A percentile compares a stretch with the other conserved stretches of the same genome.
These are phyloP conservation scores for Psilocybe sp. DNA, from an alignment of 768 basidiomycete species.

Conservation along the genomic window DNA sequence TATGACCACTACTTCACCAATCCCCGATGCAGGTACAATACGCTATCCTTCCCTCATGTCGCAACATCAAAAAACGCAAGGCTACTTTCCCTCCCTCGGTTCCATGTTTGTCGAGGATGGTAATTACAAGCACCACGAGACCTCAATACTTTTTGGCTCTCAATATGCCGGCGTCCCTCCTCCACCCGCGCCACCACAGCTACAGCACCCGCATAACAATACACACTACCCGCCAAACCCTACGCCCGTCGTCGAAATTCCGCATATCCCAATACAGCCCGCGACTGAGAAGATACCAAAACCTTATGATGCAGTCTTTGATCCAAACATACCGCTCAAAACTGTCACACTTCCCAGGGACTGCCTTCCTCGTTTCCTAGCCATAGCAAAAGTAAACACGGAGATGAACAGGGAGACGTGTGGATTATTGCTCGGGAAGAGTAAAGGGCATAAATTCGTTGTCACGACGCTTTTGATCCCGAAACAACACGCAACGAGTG, in stretches of 20 bases:
- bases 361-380: constrained; percentile 72
- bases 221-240: constrained; percentile 1
- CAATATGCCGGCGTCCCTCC: constrained; percentile 15
- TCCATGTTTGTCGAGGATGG: constrained; percentile 61
- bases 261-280: constrained; percentile 6
- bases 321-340: constrained; percentile 44
- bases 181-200: constrained; percentile 6
- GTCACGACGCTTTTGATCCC: constrained; percentile 87
- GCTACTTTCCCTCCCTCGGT: constrained; percentile 73
- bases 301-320: constrained; percentile 18
- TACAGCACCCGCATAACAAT: no score
- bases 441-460: constrained; percentile 54
- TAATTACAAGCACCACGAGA: constrained; percentile 30
- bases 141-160: constrained; percentile 45
- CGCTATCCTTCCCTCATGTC: constrained; percentile 77
- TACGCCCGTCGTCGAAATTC: constrained; percentile 1
- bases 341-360: constrained; percentile 68
- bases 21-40: constrained; percentile 47
- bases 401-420: constrained; percentile 81
- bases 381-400: constrained; percentile 79
- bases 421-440: constrained; percentile 77
- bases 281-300: constrained; percentile 17
- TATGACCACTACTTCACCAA: constrained; percentile 69
- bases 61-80: constrained; percentile 73
- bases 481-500: constrained; percentile 83